These are phyloP conservation scores for Bjerkandera adusta DNA, from an alignment of 1,284 basidiomycete genomes.

Conservation along the genomic window DNA sequence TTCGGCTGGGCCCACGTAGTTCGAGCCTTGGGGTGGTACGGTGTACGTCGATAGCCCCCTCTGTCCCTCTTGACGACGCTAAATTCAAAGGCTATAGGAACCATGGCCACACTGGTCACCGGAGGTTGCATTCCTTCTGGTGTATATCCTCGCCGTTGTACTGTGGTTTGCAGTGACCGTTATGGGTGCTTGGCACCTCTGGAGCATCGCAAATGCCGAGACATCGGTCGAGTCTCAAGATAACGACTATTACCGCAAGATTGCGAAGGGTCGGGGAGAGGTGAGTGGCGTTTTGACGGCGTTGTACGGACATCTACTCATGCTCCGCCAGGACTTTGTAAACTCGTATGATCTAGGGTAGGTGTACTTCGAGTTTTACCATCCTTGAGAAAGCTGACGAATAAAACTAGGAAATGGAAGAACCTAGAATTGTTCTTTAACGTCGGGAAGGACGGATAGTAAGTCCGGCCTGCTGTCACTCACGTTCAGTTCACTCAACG, in stretches of 20 bases:
- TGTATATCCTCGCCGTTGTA: constrained; percentile 77
- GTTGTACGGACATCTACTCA: too few species aligned
- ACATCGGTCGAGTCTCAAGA: constrained; percentile 93
- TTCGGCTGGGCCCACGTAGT: constrained; percentile 61
- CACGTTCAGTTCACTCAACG: constrained; percentile 5
- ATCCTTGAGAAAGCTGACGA: not conserved
- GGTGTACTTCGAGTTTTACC: constrained; percentile 20
- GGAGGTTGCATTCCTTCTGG: constrained; percentile 67
- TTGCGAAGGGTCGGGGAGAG: constrained; percentile 71
- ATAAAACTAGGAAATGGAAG: constrained; percentile 40
- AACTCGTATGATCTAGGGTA: constrained; percentile 93
- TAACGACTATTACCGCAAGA: constrained; percentile 73
- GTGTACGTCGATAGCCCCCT: constrained; percentile 18
- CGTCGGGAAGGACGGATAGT: constrained; percentile 79
- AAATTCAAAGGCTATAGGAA: constrained; percentile 21
- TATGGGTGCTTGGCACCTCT: constrained; percentile 83
- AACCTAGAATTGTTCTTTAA: constrained; percentile 93
- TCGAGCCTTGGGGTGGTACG: constrained; percentile 50
- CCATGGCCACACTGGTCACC: constrained; percentile 72
- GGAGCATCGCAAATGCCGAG: constrained; percentile 75
- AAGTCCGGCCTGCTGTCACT: constrained; percentile 32
- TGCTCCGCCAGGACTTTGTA: constrained; percentile 60
- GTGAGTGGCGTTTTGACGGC: constrained; percentile 37
- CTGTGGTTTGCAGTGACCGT: constrained; percentile 77
- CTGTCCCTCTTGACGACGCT: constrained; percentile 3